These are phyloP conservation scores for Anthostomella pinea DNA, from an alignment of 2,329 filamentous ascomycete genomes.

Conservation along the genomic window DNA sequence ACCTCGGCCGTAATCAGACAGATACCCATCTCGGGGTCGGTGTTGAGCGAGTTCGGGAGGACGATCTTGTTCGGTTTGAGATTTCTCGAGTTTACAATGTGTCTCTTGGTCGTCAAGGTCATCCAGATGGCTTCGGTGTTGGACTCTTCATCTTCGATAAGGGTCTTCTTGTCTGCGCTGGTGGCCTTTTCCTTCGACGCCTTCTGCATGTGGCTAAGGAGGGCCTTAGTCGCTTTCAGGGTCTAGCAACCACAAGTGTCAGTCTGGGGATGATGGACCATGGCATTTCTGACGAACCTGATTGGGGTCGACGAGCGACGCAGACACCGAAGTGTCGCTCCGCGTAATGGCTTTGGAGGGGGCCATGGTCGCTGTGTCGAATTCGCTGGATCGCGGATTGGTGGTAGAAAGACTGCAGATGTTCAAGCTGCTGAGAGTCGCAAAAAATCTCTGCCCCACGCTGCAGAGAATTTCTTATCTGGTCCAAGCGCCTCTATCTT, in stretches of 20 bases:
- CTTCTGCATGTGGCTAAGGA: constrained; percentile 60
- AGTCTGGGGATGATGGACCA: no score
- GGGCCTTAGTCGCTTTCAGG: constrained; percentile 61
- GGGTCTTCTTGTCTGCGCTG: constrained; percentile 51
- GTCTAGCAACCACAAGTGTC: no score
- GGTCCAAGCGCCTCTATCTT: no score
- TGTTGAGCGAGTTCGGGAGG: constrained; percentile 73
- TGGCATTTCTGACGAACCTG: no score
- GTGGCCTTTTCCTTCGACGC: constrained; percentile 46
- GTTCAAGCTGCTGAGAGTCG: no score
- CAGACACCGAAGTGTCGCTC: constrained; percentile 27
- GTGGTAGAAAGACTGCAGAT: no score
- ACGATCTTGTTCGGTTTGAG: constrained; percentile 81
- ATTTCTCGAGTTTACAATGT: constrained; percentile 62
- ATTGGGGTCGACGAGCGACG: constrained; percentile 34
- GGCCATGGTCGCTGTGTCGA: constrained; percentile 29
- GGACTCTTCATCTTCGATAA: constrained; percentile 48
- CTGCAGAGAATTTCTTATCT: no score
- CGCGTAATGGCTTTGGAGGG: constrained; percentile 32
- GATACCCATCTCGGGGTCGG: constrained; percentile 51
- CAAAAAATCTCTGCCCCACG: no score
- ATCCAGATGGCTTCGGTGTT: constrained; percentile 57
- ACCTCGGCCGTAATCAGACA: constrained; percentile 78
- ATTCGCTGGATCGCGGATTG: no score
- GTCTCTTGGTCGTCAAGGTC: constrained; percentile 62